These are phyloP conservation scores for Fusarium sp. DNA, from an alignment of 2,329 filamentous ascomycete species.

Conservation along the genomic window DNA sequence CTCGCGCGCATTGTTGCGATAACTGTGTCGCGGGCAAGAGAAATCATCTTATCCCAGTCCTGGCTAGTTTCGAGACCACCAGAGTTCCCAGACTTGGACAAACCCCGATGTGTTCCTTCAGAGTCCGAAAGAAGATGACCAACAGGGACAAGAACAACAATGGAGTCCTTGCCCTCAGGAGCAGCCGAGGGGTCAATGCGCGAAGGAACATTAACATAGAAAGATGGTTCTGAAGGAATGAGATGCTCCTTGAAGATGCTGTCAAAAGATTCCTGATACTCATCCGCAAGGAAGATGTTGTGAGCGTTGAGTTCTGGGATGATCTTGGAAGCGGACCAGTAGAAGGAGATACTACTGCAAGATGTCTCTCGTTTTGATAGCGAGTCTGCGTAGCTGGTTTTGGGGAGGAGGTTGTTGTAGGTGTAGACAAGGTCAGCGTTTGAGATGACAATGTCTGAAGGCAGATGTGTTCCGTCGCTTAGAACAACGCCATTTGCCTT, in stretches of 20 bases:
- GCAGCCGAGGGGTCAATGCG: conserved; percentile 73
- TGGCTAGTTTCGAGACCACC: background rate
- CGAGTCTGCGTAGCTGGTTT: conserved; percentile 48
- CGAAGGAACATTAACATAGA: conserved; percentile 80
- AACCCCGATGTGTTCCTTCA: conserved; percentile 19
- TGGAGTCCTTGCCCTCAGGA: conserved; percentile 68
- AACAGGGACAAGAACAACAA: conserved; percentile 76
- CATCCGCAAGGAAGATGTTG: conserved; percentile 80
- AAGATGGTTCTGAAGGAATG: conserved; percentile 73
- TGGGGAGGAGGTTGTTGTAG: conserved; percentile 73
- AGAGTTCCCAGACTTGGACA: conserved; percentile 9
- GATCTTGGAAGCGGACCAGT: conserved; percentile 71
- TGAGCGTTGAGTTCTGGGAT: conserved; percentile 72
- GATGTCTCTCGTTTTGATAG: conserved; percentile 63
- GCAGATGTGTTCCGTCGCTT: conserved; percentile 62
- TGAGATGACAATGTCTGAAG: conserved; percentile 72
- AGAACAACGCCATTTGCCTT: conserved; percentile 67
- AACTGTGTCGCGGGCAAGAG: conserved; percentile 66
- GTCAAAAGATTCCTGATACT: conserved; percentile 78
- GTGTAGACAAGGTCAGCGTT: conserved; percentile 80
- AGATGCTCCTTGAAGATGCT: conserved; percentile 75
- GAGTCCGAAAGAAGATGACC: conserved; percentile 62
- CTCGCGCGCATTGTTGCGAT: conserved; percentile 66
- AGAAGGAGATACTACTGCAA: conserved; percentile 79
- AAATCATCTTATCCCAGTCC: conserved; percentile 66